Base-by-base conservation (phyloP, 768 basidiomycete species). In the Daedaleopsis sinensis region DNA sequence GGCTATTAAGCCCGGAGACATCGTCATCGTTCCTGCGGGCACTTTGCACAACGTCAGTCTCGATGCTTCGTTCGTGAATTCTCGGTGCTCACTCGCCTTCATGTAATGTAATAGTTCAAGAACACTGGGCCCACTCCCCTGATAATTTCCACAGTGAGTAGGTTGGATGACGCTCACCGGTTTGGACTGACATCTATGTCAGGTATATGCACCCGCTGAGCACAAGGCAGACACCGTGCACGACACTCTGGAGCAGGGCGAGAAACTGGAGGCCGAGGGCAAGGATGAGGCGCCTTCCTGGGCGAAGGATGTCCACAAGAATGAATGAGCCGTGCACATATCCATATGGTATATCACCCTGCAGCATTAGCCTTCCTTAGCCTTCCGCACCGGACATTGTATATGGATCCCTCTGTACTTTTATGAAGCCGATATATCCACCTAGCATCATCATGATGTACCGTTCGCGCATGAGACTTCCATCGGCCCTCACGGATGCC, bases 181-280 rank as follows among this genome's bases (percentile, higher is more conserved):
- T 23, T 1, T 27, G 16, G n/a, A 57, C 43, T 46, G 5, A 46
- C 21, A 15, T 24, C 24, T n/a, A 13, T 13, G 1, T 2, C 46
- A 71, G 70, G 66, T 71, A 5, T 71, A 71, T 50, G 70, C 70
- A 4, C 70, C 70, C 19, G 70, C 68, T 8, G 70, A 71, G 58
- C 70, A 71, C 61, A 70, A 68, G 63, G 70, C 68, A 5, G 67
- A 70, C 55, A 70, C 70, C 1, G 70, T 70, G 13, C 70, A 71
- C 46, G 64, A 67, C 21, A 59, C 62, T 2, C 55, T 68, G 16
- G 70, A 70, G 50, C 63, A 71, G 51, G 70, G 70, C 5, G 70
- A 71, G 48, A 63, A 63, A 54, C 66, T 71, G 8, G 70, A 71
- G 49, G 70, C 70, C 6, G 68, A 66, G 42, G 70, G 70, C 12